A percentile compares a stretch with the other conserved stretches of the same genome.
These are phyloP conservation scores for Scheffersomyces ergatensis DNA, from an alignment of 805 yeast genomes.

Conservation along the genomic window DNA sequence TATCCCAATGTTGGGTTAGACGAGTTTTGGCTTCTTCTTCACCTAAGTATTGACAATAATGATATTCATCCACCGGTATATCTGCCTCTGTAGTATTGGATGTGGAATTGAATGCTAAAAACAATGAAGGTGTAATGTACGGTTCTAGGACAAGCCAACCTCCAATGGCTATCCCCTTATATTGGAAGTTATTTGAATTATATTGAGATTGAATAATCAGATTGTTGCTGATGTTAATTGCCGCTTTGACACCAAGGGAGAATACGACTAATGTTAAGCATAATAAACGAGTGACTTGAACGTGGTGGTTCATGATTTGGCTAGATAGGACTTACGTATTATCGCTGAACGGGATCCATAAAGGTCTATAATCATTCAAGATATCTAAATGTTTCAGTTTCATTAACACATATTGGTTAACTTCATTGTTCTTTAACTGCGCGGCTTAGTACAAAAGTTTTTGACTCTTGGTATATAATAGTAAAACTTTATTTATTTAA, in stretches of 20 bases:
- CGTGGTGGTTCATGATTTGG: not conserved
- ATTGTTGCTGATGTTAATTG: not conserved
- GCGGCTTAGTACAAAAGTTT: no score
- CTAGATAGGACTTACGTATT: no score
- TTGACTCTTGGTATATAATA: no score
- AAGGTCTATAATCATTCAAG: no score
- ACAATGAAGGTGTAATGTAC: slow-evolving; percentile 64
- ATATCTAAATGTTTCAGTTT: no score
- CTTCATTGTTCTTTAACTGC: no score
- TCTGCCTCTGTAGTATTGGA: slow-evolving; percentile 12
- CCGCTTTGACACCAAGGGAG: not conserved
- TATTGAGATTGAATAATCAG: slow-evolving; percentile 6
- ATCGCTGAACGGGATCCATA: no score
- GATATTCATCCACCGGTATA: slow-evolving; percentile 62
- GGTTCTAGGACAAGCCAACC: slow-evolving; percentile 76
- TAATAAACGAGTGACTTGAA: not conserved
- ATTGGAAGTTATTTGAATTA: slow-evolving; percentile 19
- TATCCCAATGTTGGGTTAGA: slow-evolving; percentile 52
- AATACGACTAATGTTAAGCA: not conserved
- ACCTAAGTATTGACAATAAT: slow-evolving; percentile 50
- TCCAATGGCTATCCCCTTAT: slow-evolving; percentile 40
- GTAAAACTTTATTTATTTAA: no score
- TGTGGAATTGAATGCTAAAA: slow-evolving; percentile 35
- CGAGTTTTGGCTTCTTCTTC: slow-evolving; percentile 38
- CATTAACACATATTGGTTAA: no score